A percentile compares a stretch with the other conserved stretches of the same genome.
Evolutionary conservation across 2,329 filamentous ascomycete genomes (phyloP).

Genomic region (Cordyceps fumosorosea): DNA sequence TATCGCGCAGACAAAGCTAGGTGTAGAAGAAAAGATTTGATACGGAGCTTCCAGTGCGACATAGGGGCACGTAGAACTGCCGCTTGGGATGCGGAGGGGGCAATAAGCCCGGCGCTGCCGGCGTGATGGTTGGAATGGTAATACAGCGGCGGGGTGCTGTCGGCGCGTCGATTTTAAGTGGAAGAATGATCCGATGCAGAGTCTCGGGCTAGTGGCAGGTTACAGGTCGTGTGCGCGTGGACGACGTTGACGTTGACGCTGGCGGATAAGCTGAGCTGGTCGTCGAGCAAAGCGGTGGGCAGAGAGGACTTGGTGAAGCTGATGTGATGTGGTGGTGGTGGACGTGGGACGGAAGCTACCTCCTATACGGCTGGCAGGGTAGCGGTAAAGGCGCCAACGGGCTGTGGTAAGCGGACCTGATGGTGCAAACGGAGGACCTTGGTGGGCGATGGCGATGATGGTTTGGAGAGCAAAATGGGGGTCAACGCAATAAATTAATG

Average conservation of each 20-base stretch:
- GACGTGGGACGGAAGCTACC: neutral
- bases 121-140: neutral
- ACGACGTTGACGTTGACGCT: neutral
- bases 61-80: neutral
- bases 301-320: neutral
- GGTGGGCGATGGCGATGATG: neutral
- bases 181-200: neutral
- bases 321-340: neutral
- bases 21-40: neutral
- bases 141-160: neutral
- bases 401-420: neutral
- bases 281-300: neutral
- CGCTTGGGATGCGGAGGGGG: neutral
- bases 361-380: no score
- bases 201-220: neutral
- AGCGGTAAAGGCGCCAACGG: neutral
- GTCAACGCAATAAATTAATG: neutral
- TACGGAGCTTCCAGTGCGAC: neutral
- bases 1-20: neutral
- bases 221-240: neutral
- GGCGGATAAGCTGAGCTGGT: neutral
- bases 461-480: neutral
- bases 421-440: neutral
- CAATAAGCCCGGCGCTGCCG: neutral
- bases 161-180: neutral